Percentiles rank a stretch among this genome's conserved stretches.
Evolutionary conservation across 257 asterid species (phyloP).

Genomic region (Scutellaria galericulata): DNA sequence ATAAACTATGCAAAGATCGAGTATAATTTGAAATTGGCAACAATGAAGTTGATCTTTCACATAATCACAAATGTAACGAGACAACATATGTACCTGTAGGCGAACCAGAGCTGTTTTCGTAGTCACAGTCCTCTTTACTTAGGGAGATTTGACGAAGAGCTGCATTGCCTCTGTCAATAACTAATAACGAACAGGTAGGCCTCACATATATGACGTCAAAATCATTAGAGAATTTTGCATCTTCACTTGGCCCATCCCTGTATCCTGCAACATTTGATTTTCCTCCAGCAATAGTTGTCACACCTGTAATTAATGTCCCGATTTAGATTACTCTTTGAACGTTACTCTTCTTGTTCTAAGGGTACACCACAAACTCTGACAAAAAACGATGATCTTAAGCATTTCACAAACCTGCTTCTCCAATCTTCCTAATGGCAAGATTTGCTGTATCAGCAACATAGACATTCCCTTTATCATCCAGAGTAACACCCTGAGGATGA

Average conservation of each 20-base stretch:
- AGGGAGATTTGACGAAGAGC: conserved; percentile 95
- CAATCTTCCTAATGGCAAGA: conserved; percentile 95
- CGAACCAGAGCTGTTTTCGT: conserved; percentile 67
- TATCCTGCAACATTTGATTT: conserved; percentile 89
- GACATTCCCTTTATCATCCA: conserved; percentile 96
- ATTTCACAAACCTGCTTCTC: conserved; percentile 73
- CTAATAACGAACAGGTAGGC: conserved; percentile 82
- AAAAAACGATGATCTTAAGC: not conserved
- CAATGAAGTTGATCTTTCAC: not conserved
- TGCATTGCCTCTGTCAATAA: conserved; percentile 95
- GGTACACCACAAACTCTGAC: not conserved
- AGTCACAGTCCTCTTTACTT: conserved; percentile 80
- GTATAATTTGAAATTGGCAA: not conserved
- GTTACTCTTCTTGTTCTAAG: conserved; percentile 17
- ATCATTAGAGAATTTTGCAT: conserved; percentile 90
- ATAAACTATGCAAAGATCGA: not conserved
- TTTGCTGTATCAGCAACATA: conserved; percentile 91
- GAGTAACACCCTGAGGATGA: conserved; percentile 86
- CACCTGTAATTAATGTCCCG: conserved; percentile 58
- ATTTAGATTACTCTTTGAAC: conserved; percentile 23
- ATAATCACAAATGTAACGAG: conserved; percentile 1
- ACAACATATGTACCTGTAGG: conserved; percentile 60
- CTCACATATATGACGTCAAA: conserved; percentile 86
- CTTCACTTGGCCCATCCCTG: conserved; percentile 98
- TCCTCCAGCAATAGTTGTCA: conserved; percentile 99